phyloP scores from a whole-genome alignment of 345 rosid species.

The Alliaria petiolata region DNA sequence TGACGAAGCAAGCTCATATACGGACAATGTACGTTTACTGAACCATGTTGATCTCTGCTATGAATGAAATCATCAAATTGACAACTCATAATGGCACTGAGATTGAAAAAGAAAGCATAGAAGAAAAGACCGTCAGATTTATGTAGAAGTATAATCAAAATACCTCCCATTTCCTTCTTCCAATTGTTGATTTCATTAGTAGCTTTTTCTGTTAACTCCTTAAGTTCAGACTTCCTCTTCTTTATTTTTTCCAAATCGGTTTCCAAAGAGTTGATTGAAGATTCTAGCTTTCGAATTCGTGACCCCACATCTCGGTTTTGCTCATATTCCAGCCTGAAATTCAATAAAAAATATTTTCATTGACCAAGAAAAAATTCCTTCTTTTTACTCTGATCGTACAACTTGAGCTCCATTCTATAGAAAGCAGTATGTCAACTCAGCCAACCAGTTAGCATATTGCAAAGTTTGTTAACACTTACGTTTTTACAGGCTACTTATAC shows the following conservation, averaged over 20 bases:
- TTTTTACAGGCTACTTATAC: slow-evolving; percentile 1
- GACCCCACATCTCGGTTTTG: too few relatives aligned
- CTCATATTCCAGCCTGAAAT: too few relatives aligned
- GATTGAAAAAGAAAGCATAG: background rate
- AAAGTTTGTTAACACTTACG: background rate
- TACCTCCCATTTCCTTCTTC: slow-evolving; percentile 83
- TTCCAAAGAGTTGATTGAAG: slow-evolving; percentile 59
- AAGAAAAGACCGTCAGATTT: slow-evolving; percentile 6
- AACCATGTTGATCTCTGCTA: background rate
- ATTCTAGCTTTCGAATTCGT: slow-evolving; percentile 40
- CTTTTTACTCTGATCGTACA: background rate
- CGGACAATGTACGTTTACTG: slow-evolving; percentile 8
- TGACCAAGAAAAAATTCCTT: too few relatives aligned
- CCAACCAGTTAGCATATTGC: background rate
- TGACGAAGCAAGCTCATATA: slow-evolving; percentile 14
- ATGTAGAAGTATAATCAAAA: slow-evolving; percentile 10
- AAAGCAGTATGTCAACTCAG: slow-evolving; percentile 13
- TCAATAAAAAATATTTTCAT: background rate
- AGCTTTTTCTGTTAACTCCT: slow-evolving; percentile 55
- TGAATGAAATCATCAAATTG: slow-evolving; percentile 10
- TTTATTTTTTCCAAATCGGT: slow-evolving; percentile 57
- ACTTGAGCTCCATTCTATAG: background rate
- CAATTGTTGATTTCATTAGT: slow-evolving; percentile 56
- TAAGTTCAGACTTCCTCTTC: slow-evolving; percentile 60
- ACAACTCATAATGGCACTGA: slow-evolving; percentile 9